phyloP scores from a whole-genome alignment of 2,329 filamentous ascomycete genomes.

The Leptosphaerulina australis region DNA sequence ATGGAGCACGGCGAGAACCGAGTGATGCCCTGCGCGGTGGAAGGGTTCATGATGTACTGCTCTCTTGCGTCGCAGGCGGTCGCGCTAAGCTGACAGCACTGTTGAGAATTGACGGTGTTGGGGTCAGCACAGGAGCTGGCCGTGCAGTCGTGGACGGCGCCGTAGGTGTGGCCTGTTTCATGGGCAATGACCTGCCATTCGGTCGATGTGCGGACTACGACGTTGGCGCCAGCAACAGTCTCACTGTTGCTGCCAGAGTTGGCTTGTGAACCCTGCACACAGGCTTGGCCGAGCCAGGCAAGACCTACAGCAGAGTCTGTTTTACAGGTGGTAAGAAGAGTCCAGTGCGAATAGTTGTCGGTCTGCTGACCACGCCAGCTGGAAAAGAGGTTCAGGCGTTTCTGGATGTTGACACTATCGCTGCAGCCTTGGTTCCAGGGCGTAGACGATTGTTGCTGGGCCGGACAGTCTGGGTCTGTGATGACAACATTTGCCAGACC shows the following conservation, averaged over 20 bases:
- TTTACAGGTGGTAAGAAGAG: conserved; percentile 78
- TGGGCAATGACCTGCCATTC: conserved; percentile 98
- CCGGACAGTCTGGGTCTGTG: conserved; percentile 75
- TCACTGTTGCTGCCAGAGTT: conserved; percentile 61
- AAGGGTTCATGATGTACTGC: conserved; percentile 96
- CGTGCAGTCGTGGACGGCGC: conserved; percentile 92
- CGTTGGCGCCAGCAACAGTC: conserved; percentile 83
- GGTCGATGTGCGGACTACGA: conserved; percentile 79
- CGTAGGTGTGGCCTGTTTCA: conserved; percentile 92
- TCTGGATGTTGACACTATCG: conserved; percentile 66
- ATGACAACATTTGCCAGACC: conserved; percentile 86
- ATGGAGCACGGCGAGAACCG: conserved; percentile 87
- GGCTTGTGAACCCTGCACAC: conserved; percentile 63
- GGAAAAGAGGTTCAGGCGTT: conserved; percentile 86
- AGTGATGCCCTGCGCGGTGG: conserved; percentile 73
- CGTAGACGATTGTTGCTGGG: conserved; percentile 67
- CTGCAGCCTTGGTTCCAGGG: conserved; percentile 86
- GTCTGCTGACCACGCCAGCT: conserved; percentile 78
- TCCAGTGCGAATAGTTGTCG: conserved; percentile 93
- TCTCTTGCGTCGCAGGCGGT: conserved; percentile 74
- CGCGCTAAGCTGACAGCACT: conserved; percentile 80
- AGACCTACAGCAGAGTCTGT: conserved; percentile 86
- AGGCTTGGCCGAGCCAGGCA: conserved; percentile 91
- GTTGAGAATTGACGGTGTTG: conserved; percentile 63
- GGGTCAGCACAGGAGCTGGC: conserved; percentile 68